A percentile compares a stretch with the other conserved stretches of the same genome.
Evolutionary conservation across 2,329 filamentous ascomycete species (phyloP).

Genomic region (Basipetospora sp.): DNA sequence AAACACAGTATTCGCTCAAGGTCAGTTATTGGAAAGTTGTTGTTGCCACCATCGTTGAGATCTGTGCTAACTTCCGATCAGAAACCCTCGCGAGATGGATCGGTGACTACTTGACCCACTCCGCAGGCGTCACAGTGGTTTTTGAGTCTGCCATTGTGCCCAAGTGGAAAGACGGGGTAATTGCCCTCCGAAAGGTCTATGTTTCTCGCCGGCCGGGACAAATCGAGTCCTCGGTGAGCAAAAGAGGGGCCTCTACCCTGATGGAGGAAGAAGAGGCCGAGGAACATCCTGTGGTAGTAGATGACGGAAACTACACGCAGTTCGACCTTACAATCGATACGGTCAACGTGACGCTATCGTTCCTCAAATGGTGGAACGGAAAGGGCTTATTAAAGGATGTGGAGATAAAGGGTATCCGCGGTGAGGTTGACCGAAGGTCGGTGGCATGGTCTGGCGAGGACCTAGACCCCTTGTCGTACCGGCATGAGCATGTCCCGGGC

Average conservation of each 20-base stretch:
- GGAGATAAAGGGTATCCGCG: conserved; percentile 82
- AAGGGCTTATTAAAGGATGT: conserved; percentile 85
- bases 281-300: conserved; percentile 34
- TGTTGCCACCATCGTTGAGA: too few species aligned
- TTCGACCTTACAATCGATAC: conserved; percentile 91
- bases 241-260: conserved; percentile 80
- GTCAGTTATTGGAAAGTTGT: conserved; percentile 38
- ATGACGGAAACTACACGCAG: conserved; percentile 94
- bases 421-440: conserved; percentile 78
- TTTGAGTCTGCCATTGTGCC: conserved; percentile 97
- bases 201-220: conserved; percentile 83
- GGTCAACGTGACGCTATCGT: conserved; percentile 90
- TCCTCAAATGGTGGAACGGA: conserved; percentile 98
- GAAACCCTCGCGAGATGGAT: conserved; percentile 89
- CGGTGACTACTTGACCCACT: conserved; percentile 87
- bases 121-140: conserved; percentile 80
- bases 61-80: conserved; percentile 22
- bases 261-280: conserved; percentile 43
- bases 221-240: conserved; percentile 66
- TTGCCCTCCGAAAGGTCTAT: conserved; percentile 92
- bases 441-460: conserved; percentile 48
- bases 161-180: conserved; percentile 87
- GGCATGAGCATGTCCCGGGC: conserved; percentile 73
- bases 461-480: conserved; percentile 68
- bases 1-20: conserved; percentile 92